Evolutionary conservation across 164 flowering plant species (phyloP).

Genomic region (Magnolia kwangsiensis): DNA sequence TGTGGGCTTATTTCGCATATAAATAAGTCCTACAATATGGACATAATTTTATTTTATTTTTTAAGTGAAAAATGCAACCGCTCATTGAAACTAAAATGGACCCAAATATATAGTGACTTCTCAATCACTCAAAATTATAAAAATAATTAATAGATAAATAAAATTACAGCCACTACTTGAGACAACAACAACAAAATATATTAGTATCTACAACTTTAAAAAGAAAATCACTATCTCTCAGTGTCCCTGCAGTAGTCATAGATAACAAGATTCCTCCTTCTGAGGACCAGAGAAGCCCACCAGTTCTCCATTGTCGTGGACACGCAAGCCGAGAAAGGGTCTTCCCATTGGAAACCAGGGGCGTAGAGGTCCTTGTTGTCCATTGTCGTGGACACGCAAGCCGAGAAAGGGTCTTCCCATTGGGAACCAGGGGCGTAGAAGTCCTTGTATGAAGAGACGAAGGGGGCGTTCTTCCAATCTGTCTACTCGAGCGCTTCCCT

Average conservation of each 20-base stretch:
- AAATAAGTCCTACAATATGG: too few species aligned
- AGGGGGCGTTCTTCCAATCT: constrained; percentile 81
- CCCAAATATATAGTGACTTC: too few species aligned
- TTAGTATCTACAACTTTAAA: too few species aligned
- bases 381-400: constrained; percentile 77
- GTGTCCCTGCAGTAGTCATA: constrained; percentile 83
- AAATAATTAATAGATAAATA: too few species aligned
- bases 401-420: constrained; percentile 85
- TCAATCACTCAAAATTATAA: too few species aligned
- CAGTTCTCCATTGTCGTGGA: constrained; percentile 72
- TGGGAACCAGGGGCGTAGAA: constrained; percentile 75
- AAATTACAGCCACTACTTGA: too few species aligned
- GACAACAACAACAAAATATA: too few species aligned
- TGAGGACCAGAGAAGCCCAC: constrained; percentile 72
- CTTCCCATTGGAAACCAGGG: constrained; percentile 84
- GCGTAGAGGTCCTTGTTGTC: constrained; percentile 71
- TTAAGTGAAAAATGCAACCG: too few species aligned
- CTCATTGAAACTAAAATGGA: too few species aligned
- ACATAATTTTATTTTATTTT: too few species aligned
- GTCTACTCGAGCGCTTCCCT: constrained; percentile 92
- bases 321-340: constrained; percentile 80
- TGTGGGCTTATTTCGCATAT: too few species aligned
- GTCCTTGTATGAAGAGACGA: constrained; percentile 82
- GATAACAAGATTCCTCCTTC: constrained; percentile 67
- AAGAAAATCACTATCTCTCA: constrained; percentile 27